These are phyloP conservation scores for Apiotrichum akiyoshidainum DNA, from an alignment of 1,284 basidiomycete genomes.

Conservation along the genomic window DNA sequence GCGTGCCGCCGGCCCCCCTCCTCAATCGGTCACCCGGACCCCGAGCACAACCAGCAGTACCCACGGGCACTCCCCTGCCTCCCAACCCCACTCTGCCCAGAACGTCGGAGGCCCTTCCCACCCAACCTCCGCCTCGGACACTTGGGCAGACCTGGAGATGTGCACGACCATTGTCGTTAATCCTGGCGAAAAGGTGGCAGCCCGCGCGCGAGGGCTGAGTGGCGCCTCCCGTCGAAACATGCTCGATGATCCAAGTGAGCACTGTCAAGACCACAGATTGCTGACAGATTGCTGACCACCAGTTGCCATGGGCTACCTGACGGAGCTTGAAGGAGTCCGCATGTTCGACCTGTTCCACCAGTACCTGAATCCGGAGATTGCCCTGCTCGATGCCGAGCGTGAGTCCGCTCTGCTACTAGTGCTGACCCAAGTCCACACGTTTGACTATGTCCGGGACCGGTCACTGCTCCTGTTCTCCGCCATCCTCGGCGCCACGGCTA, in stretches of 20 bases:
- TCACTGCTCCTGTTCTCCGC: constrained; percentile 48
- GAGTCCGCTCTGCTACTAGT: neutral
- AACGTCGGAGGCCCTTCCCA: neutral
- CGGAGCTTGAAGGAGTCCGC: constrained; percentile 3
- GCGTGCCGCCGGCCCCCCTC: neutral
- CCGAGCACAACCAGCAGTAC: neutral
- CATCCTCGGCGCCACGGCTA: constrained; percentile 71
- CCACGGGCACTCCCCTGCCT: neutral
- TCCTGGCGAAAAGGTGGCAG: neutral
- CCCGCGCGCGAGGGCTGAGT: neutral
- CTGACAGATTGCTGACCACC: neutral
- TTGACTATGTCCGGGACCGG: constrained; percentile 8
- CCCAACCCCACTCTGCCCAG: neutral
- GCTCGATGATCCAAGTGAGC: constrained; percentile 8
- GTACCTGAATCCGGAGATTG: constrained; percentile 18
- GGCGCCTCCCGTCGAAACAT: neutral
- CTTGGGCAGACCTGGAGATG: neutral
- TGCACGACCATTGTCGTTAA: neutral
- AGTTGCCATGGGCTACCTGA: constrained; percentile 3
- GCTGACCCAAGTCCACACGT: constrained; percentile 13
- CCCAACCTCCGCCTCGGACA: neutral
- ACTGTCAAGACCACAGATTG: too few species aligned
- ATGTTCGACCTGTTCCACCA: constrained; percentile 7
- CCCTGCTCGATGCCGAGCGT: constrained; percentile 21
- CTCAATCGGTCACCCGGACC: neutral